Percentiles rank a stretch among this genome's conserved stretches.
These are phyloP conservation scores for Eragrostis tef DNA, from an alignment of 202 grass and related monocot species.

Conservation along the genomic window DNA sequence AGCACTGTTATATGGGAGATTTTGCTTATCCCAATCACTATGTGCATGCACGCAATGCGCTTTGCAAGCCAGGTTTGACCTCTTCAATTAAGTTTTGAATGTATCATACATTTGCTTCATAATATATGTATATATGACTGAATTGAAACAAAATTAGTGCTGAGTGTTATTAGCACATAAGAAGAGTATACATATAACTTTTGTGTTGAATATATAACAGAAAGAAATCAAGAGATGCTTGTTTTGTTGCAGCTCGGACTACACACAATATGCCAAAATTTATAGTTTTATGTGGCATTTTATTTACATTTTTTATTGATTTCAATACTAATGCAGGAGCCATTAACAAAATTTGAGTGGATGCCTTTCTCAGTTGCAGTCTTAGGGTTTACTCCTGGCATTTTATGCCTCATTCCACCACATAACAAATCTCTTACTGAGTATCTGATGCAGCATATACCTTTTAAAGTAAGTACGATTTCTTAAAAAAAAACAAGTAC, in stretches of 20 bases:
- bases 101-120: not conserved
- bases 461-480: not conserved
- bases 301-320: not conserved
- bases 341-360: not conserved
- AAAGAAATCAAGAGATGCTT: not conserved
- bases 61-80: constrained; percentile 1
- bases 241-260: not conserved
- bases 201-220: not conserved
- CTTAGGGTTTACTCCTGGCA: not conserved
- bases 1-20: not conserved
- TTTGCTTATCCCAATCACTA: not conserved
- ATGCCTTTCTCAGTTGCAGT: not conserved
- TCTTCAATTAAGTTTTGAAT: not conserved
- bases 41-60: not conserved
- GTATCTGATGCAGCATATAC: not conserved
- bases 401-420: not conserved
- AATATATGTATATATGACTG: not conserved
- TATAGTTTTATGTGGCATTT: not conserved
- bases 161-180: not conserved
- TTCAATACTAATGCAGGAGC: not conserved
- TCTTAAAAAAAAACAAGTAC: no score
- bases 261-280: not conserved
- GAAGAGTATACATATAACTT: not conserved
- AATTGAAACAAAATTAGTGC: not conserved
- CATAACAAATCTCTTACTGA: no score